Percentiles rank a stretch among this genome's conserved stretches.
These are phyloP conservation scores for Triticum dicoccoides DNA, from an alignment of 176 grass and related monocot genomes.

Conservation along the genomic window DNA sequence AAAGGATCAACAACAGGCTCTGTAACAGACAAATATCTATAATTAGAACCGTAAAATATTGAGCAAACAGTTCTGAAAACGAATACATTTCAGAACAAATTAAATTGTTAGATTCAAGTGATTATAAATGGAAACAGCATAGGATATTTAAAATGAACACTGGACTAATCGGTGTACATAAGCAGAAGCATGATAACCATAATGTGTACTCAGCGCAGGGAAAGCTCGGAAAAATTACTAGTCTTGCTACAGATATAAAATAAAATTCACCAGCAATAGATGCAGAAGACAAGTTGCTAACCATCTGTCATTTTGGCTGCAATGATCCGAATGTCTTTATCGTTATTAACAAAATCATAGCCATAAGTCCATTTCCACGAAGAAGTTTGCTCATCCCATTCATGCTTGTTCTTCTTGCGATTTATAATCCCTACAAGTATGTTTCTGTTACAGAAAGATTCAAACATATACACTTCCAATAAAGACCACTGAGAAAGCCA, in stretches of 20 bases:
- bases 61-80: neutral
- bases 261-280: neutral
- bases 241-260: neutral
- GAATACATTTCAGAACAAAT: neutral
- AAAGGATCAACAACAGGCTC: slow-evolving; percentile 84
- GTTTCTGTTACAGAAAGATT: neutral
- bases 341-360: slow-evolving; percentile 85
- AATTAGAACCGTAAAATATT: neutral
- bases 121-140: neutral
- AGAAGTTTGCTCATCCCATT: slow-evolving; percentile 79
- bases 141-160: neutral
- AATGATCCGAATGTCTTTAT: slow-evolving; percentile 76
- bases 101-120: neutral
- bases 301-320: slow-evolving; percentile 66
- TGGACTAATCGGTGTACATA: neutral
- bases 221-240: neutral
- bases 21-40: slow-evolving; percentile 17
- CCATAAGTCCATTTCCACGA: slow-evolving; percentile 77
- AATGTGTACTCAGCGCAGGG: neutral
- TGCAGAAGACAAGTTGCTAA: slow-evolving; percentile 31
- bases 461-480: neutral
- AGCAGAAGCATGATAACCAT: neutral
- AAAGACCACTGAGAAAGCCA: neutral
- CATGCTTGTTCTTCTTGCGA: slow-evolving; percentile 76
- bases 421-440: slow-evolving; percentile 43